Percentiles rank a stretch among this genome's conserved stretches.
Evolutionary conservation across 768 basidiomycete species (phyloP).

Genomic region (Naganishia kalamii): DNA sequence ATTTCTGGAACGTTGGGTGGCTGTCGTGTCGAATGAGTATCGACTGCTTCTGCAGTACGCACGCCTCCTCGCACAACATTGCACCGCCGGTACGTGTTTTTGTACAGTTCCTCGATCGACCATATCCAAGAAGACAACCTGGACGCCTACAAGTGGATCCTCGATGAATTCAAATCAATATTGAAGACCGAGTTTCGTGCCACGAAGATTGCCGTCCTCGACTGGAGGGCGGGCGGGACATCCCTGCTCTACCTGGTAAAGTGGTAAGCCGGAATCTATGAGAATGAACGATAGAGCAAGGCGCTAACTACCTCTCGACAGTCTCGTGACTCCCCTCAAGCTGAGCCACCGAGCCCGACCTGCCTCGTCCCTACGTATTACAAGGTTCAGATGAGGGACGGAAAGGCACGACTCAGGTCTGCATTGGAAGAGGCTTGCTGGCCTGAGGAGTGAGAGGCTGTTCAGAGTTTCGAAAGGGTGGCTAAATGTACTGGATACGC

Average conservation of each 20-base stretch:
- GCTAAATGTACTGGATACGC: neutral
- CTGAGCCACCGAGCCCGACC: neutral
- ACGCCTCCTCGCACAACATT: too few relatives aligned
- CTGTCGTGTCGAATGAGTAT: constrained; percentile 23
- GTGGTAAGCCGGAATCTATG: too few relatives aligned
- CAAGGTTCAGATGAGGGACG: constrained; percentile 4
- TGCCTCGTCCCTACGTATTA: neutral
- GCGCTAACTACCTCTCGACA: too few relatives aligned
- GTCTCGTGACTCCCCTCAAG: neutral
- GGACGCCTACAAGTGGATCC: constrained; percentile 23
- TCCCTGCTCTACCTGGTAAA: constrained; percentile 18
- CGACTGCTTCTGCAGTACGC: constrained; percentile 22
- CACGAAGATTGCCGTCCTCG: constrained; percentile 4
- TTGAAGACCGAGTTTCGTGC: neutral
- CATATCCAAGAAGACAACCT: constrained; percentile 22
- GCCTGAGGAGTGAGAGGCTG: neutral
- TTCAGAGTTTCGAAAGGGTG: neutral
- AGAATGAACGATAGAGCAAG: too few relatives aligned
- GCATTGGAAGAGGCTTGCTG: neutral
- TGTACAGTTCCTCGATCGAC: constrained; percentile 5
- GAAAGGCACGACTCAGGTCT: neutral
- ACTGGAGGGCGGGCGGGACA: constrained; percentile 24
- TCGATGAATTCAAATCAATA: neutral
- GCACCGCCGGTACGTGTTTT: neutral
- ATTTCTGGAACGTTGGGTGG: constrained; percentile 18